phyloP scores from a whole-genome alignment of 2,329 filamentous ascomycete species.

The Blastomyces percursus region DNA sequence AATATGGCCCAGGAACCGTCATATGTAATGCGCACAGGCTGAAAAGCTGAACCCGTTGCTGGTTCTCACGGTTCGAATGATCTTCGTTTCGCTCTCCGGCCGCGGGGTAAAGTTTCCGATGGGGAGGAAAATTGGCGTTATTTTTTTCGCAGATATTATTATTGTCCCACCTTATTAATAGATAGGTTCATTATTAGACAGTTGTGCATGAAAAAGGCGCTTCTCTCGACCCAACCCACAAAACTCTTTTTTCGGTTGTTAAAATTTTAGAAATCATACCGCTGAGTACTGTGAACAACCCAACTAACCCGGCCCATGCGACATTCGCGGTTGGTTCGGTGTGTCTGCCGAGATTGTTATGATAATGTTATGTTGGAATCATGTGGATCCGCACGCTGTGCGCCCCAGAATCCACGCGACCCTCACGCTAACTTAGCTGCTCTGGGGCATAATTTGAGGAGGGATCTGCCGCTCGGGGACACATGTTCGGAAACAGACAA shows the following conservation, averaged over 20 bases:
- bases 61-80: background rate
- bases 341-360: background rate
- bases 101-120: background rate
- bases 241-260: too few relatives aligned
- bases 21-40: background rate
- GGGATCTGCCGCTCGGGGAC: background rate
- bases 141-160: background rate
- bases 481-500: background rate
- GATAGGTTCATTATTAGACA: too few relatives aligned
- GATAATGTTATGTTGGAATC: background rate
- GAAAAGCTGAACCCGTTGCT: background rate
- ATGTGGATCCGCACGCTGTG: background rate
- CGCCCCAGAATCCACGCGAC: background rate
- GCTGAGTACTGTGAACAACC: background rate
- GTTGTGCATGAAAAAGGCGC: background rate
- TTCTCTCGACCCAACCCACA: too few relatives aligned
- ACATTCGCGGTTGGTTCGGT: background rate
- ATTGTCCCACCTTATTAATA: background rate
- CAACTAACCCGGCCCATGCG: background rate
- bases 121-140: background rate
- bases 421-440: background rate
- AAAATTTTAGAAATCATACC: background rate
- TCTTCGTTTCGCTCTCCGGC: background rate
- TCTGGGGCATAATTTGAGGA: background rate
- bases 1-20: background rate